Base-by-base conservation (phyloP, 2,329 filamentous ascomycete genomes). In the Sporothrix mexicana region DNA sequence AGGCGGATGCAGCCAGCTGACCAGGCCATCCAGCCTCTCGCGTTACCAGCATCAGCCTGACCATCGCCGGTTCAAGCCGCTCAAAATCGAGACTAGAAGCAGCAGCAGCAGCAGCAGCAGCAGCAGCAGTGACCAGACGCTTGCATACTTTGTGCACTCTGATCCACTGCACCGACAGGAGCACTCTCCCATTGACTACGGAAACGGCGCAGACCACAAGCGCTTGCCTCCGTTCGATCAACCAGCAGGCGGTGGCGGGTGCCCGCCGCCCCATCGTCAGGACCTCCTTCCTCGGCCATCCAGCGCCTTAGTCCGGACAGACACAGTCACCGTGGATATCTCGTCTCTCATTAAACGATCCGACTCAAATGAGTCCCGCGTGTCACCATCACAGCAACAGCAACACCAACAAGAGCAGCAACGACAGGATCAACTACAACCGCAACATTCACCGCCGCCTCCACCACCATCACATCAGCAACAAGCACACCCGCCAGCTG, bases 271-370 rank as follows among this genome's bases (percentile, higher is more conserved):
- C 17, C 69, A 47, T 55, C 51, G 49, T 20, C 66, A 25, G 20
- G 69, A 69, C 20, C 9, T 2, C 12, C 12, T 36, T 30, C 30
- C 13, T 12, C 73, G 74, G 77, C 78, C 79, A 75, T 73, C 77
- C 73, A 70, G 78, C 78, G 81, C 80, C 81, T 78, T 45, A 74
- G 74, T 73, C 79, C 80, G 77, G 77, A 77, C 76, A 81, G 80
- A 80, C 77, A 87, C 87, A 88, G 89, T 86, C 90, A 95, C 87
- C 88, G 91, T 97, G 94, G 94, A 97, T 95, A 97, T 97, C 92
- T 90, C 93, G 83, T 91, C 92, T 77, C 89, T 97, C 77, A 88
- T 97, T 83, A 93, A 95, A 87, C 88, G 87, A 80, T 85, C 90
- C 80, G 90, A 90, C 87, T 91, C 91, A 83, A 85, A 90, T 88